Evolutionary conservation across 345 rosid species (phyloP), one percentile per base, ranked within the genome.

Genomic region (Hibiscus mutabilis): DNA sequence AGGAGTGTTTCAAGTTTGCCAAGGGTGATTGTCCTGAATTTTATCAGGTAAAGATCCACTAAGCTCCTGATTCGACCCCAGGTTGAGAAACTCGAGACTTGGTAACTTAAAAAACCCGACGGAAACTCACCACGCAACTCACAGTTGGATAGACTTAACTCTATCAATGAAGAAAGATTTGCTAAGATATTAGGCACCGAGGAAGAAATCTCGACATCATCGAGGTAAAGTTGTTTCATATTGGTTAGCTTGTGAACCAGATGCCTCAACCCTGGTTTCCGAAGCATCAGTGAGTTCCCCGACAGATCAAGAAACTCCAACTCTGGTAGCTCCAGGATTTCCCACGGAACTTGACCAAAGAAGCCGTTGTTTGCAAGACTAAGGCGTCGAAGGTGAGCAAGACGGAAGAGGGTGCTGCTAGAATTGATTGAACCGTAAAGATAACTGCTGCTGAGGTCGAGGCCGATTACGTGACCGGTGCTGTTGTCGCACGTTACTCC

Each of bases 381-480:
- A 15, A 77, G 76, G 19, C 8, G 16, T 44, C 33, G 61, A 25
- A 73, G 58, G 21, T 21, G 63, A 31, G 27, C 27, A 49, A 78
- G 81, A 4, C 16, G 77, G 55, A 74, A 78, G 68, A 74, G 73
- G 69, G 16, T 78, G 73, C 60, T 61, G 9, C 22, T 52, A 8
- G 78, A 70, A 56, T 51, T 47, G 47, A 70, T 33, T 2, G 73
- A 66, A 24, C 75, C 78, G 7, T 27, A 22, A 19, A 78, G 73
- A 44, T 62, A 65, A 21, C 62, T 25, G 46, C 37, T 60, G 11
- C 58, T 19, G 0, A 78, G 78, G 15, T 78, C 60, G 0, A 74
- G 72, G 60, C 72, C 42, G 3, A 74, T 24, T 14, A 78, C 81
- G 31, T 42, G 78, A 42, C 75, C 73, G 0, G 53, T 71, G 42